Base-by-base conservation (phyloP, 2,329 filamentous ascomycete species). In the Microdochium bolleyi region DNA sequence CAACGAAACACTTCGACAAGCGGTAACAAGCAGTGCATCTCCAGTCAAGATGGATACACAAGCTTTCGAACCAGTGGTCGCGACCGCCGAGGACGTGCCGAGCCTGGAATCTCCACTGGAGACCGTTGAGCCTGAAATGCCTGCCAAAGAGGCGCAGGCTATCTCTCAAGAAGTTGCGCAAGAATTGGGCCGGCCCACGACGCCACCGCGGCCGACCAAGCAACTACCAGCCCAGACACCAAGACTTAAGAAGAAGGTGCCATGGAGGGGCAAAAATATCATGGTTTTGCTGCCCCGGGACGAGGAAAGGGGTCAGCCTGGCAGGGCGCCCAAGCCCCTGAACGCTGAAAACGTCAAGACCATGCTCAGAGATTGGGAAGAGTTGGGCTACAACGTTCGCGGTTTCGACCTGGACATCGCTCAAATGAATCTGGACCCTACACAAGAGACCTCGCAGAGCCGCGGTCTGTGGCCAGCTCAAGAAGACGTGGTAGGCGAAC, bases 231-330 rank as follows among this genome's bases (percentile, higher is more conserved):
- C 70, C 2, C 66, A 70, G 49, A 79, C 79, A 5, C 80, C 81
- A n/a, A 73, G 81, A 13, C 57, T 80, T 8, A 88, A 80, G 70
- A 91, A 88, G 66, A 89, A 85, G 69, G 75, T 92, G 2, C 77
- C 79, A 48, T 91, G 87, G 86, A 86, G 79, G 62, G 85, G 85
- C 53, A 91, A 89, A 70, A 84, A 82, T 54, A 89, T 89, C 51
- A 69, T 88, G 60, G 83, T 92, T 46, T 73, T 84, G 24, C 70
- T 92, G 21, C 88, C 88, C 5, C 72, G 79, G 48, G 83, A 88
- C 56, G 84, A 87, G 51, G 77, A 82, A 51, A 78, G 85, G 58
- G 86, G 86, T 21, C 74, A 77, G 46, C 72, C 73, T 1, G 80
- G 79, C 41, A 74, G 75, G 37, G 70, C 74, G 0, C 77, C 79